Evolutionary conservation across 495 filamentous ascomycete species (phyloP).

Genomic region (Daldinia loculata): DNA sequence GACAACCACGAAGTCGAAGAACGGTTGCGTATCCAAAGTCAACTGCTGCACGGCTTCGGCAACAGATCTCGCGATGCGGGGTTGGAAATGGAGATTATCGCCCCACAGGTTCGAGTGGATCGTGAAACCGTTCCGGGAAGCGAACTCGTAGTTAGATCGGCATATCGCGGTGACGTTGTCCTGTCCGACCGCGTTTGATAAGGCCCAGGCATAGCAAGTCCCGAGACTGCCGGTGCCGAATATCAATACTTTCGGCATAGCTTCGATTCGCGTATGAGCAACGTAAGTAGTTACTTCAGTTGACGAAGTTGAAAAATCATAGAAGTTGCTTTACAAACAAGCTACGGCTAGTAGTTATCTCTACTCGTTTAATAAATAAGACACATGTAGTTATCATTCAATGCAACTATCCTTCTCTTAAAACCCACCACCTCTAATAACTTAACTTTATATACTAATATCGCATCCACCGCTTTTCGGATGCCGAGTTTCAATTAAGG

Average conservation of each 20-base stretch:
- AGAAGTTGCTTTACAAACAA: neutral
- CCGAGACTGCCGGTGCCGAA: conserved; percentile 65
- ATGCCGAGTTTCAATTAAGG: neutral
- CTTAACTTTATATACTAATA: neutral
- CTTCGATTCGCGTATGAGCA: neutral
- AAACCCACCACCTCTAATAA: neutral
- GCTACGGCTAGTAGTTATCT: neutral
- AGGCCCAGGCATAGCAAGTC: conserved; percentile 57
- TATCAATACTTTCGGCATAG: conserved; percentile 52
- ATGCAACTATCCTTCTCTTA: neutral
- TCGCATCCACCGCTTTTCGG: neutral
- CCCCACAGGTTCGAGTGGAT: conserved; percentile 61
- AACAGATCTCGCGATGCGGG: conserved; percentile 52
- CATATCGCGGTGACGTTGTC: conserved; percentile 58
- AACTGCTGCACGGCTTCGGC: conserved; percentile 46
- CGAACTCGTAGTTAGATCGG: conserved; percentile 64
- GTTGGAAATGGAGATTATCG: conserved; percentile 48
- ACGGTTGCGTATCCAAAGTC: conserved; percentile 10
- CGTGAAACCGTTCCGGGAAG: conserved; percentile 56
- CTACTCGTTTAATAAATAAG: neutral
- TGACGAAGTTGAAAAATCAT: neutral
- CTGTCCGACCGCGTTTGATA: conserved; percentile 53
- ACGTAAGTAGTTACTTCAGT: neutral
- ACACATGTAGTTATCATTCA: neutral
- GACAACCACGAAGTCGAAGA: conserved; percentile 64